Percentiles rank a stretch among this genome's conserved stretches.
Evolutionary conservation across 306 rosid genomes (phyloP).

Genomic region (cucumber (Cucumis sativus)): DNA sequence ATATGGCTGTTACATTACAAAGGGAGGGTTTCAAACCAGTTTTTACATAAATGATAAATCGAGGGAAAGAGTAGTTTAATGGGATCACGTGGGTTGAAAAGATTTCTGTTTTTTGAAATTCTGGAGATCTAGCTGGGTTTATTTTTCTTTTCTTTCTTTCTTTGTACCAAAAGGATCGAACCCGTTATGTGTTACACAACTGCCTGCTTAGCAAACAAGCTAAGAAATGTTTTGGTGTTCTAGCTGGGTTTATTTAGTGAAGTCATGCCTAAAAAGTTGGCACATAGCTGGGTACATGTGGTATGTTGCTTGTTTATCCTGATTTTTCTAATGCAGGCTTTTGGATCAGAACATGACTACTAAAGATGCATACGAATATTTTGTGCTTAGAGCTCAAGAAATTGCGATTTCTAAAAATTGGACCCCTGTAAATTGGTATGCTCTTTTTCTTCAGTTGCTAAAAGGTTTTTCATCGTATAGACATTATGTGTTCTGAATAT

Average conservation of each 20-base stretch:
- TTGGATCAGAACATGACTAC: slow-evolving; percentile 49
- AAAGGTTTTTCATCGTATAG: neutral
- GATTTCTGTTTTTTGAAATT: neutral
- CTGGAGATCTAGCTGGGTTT: neutral
- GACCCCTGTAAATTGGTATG: slow-evolving; percentile 95
- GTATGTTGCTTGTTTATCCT: slow-evolving; percentile 8
- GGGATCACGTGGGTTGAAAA: neutral
- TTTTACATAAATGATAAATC: neutral
- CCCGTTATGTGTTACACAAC: too few species aligned
- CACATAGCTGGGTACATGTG: neutral
- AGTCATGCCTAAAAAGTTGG: neutral
- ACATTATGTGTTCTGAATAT: neutral
- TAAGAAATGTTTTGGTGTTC: neutral
- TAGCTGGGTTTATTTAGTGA: neutral
- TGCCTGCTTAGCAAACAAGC: too few species aligned
- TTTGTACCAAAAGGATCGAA: too few species aligned
- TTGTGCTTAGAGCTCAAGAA: slow-evolving; percentile 81
- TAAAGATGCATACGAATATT: slow-evolving; percentile 72
- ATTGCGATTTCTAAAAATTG: slow-evolving; percentile 70
- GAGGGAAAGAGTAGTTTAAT: neutral
- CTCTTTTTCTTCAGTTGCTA: neutral
- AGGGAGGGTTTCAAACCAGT: neutral
- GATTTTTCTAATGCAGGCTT: slow-evolving; percentile 51
- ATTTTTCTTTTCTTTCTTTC: too few species aligned
- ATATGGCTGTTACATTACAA: neutral